A percentile compares a stretch with the other conserved stretches of the same genome.
phyloP scores from a whole-genome alignment of 1,139 yeast genomes.

The Yamadazyma dushanensis region DNA sequence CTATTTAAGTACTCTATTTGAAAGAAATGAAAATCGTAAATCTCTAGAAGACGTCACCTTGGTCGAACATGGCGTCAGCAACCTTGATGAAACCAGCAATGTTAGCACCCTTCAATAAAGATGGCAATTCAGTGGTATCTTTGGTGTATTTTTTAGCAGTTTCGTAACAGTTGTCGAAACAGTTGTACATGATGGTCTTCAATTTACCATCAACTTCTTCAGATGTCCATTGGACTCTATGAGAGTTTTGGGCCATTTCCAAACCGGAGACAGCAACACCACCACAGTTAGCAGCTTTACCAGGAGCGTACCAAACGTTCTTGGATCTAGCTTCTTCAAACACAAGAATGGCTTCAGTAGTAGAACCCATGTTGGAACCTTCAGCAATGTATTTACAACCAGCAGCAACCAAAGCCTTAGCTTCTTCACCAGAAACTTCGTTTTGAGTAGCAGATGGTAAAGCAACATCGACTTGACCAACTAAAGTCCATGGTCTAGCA shows the following conservation, averaged over 20 bases:
- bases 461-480: conserved; percentile 91
- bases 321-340: conserved; percentile 83
- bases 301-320: conserved; percentile 97
- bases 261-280: conserved; percentile 99
- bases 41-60: conserved; percentile 76
- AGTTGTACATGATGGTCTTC: conserved; percentile 87
- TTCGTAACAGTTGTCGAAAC: conserved; percentile 89
- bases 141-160: conserved; percentile 82
- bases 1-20: conserved; percentile 2
- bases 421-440: conserved; percentile 96
- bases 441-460: conserved; percentile 98
- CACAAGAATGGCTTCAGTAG: conserved; percentile 92
- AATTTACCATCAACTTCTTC: conserved; percentile 88
- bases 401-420: conserved; percentile 86
- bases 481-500: conserved; percentile 95
- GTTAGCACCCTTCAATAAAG: conserved; percentile 97
- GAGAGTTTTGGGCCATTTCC: conserved; percentile 99
- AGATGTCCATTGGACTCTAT: conserved; percentile 82
- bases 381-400: conserved; percentile 95
- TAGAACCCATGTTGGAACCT: conserved; percentile 99
- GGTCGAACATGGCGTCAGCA: conserved; percentile 97
- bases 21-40: conserved; percentile 4
- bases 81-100: conserved; percentile 98
- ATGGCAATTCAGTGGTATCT: conserved; percentile 75
- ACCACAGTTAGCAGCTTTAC: conserved; percentile 99